Base-by-base conservation (phyloP, 2,329 filamentous ascomycete genomes). In the Chrysoporthe puriensis region DNA sequence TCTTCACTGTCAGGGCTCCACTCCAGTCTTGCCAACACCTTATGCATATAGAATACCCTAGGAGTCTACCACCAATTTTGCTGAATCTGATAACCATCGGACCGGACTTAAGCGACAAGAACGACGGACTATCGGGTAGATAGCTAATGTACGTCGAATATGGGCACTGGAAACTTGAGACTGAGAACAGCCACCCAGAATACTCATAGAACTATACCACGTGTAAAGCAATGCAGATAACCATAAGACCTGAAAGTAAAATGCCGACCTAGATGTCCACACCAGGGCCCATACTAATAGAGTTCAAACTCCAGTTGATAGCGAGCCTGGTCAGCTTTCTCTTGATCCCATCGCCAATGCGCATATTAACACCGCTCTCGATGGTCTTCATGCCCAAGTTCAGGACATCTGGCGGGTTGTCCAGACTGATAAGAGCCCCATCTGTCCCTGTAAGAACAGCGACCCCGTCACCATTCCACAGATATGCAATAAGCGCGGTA, bases 291-390 rank as follows among this genome's bases (percentile, higher is more conserved):
- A 52, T 58, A 16, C 71, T 21, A 26, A 70, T 64, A 40, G 50
- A 60, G 40, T 79, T 76, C 2, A 74, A 64, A n/a, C 71, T 76
- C 82, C 82, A 84, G 71, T 79, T 78, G 3, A 67, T 73, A 1
- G 75, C 74, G n/a, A 84, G 72, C 0, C 75, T 63, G 0, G 77
- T 67, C 4, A 85, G 75, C 74, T 84, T 84, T 44, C 82, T 77
- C 64, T 75, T 77, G 62, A 85, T 81, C 16, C 82, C 83, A 54
- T 83, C 82, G 21, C 79, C 76, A 13, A 85, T 74, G 3, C 82
- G 77, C 1, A 79, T 79, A 70, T 79, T 81, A n/a, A 77, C 66
- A 5, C 81, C 80, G 4, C 77, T 76, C 6, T 79, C 77, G 9
- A 85, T 76, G 18, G 77, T 74, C 67, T 76, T 76, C 44, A 82